Evolutionary conservation across 768 basidiomycete genomes (phyloP), one percentile per base, ranked within the genome.

Genomic region (Grammothele lineata): DNA sequence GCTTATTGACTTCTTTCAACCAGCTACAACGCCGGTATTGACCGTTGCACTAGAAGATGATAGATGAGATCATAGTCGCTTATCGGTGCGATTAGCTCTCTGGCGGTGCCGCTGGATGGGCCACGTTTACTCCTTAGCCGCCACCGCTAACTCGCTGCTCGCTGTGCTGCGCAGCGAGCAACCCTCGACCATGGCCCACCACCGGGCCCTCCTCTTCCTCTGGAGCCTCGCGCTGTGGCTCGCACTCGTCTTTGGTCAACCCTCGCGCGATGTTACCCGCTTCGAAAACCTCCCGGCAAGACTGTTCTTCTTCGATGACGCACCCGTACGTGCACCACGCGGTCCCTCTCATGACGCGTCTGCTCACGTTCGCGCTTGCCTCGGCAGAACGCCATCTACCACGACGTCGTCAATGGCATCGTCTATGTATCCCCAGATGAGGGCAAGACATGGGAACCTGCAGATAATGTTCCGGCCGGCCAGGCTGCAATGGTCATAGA

Each of bases 291-390:
- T 88, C 27, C 92, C 92, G 8, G 77, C 77, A 11, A 74, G 77
- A 57, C 62, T 95, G 43, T 88, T 87, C 70, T 97, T 92, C 75
- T 96, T 98, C 68, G 89, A 97, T 53, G 95, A 96, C 68, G 85
- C 90, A 6, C 66, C 84, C 24, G 94, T 94, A 56, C 57, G 85
- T 71, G 19, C 50, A n/a, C 12, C 38, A 26, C 27, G 49, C 37
- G 41, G 49, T 52, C 39, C 6, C 8, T 6, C 32, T 22, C 32
- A 25, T 35, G 19, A 47, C 46, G 30, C 37, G 37, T 47, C 12
- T 39, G 25, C 25, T 44, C 6, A 48, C 38, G 15, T 4, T n/a
- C 14, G 15, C 26, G 2, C 32, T 11, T 0, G n/a, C n/a, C n/a
- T n/a, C n/a, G n/a, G n/a, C 62, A 86, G 83, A 70, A 67, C 19